phyloP scores from a whole-genome alignment of 2,329 filamentous ascomycete species.

The Hypoxylon rubiginosum region DNA sequence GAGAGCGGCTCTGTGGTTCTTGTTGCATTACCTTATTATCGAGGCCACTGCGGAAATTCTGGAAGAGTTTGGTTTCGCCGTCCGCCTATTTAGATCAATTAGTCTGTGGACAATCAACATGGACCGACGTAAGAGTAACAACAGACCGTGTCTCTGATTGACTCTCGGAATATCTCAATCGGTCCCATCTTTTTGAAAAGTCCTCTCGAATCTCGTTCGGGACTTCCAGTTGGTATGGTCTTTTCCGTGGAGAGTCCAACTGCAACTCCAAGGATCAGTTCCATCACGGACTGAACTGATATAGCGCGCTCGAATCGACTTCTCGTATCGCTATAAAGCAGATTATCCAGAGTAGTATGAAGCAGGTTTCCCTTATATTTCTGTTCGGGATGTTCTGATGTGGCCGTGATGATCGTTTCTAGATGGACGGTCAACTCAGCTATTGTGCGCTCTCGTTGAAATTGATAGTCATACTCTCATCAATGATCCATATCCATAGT shows the following conservation, averaged over 20 bases:
- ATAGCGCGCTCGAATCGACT: constrained; percentile 25
- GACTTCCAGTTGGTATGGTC: constrained; percentile 13
- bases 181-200: constrained; percentile 13
- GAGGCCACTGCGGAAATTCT: constrained; percentile 21
- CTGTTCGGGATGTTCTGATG: constrained; percentile 12
- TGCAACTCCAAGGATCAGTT: constrained; percentile 27
- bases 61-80: constrained; percentile 22
- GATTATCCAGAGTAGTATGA: constrained; percentile 17
- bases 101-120: constrained; percentile 2
- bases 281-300: constrained; percentile 26
- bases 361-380: constrained; percentile 4
- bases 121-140: not conserved
- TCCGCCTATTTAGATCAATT: constrained; percentile 22
- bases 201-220: not conserved
- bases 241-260: constrained; percentile 25
- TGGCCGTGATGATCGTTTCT: constrained; percentile 33
- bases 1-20: constrained; percentile 10
- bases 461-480: constrained; percentile 6
- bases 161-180: constrained; percentile 35
- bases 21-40: not conserved
- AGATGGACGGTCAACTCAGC: constrained; percentile 13
- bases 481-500: constrained; percentile 24
- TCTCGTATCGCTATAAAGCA: constrained; percentile 15
- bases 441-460: not conserved
- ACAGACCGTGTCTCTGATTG: constrained; percentile 28